Evolutionary conservation across 1,284 basidiomycete species (phyloP), one percentile per base, ranked within the genome.

Genomic region (Cryptococcus floricola): DNA sequence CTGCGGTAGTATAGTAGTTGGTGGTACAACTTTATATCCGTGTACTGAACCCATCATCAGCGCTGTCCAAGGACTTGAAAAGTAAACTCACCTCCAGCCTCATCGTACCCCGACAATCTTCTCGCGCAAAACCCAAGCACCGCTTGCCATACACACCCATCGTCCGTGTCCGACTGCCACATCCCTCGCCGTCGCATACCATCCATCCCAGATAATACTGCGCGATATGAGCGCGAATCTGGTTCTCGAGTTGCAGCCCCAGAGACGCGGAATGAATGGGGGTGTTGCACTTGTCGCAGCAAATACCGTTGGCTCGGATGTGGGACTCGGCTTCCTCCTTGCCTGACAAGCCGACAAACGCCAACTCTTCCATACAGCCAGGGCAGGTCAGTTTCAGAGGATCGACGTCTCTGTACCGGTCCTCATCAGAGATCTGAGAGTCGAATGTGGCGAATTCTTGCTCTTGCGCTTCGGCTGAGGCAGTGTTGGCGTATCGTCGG

Each of bases 151-250:
- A 96, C 0, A 98, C 91, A 43, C 89, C 82, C 86, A 96, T 92
- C 56, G 73, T 87, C 25, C 93, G 82, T n/a, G 93, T 93, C 19
- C 86, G 82, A 54, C 86, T 83, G 9, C 84, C 84, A 71, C 96
- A 99, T 2, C 86, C 87, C 31, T 84, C 80, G 62, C 97, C 95
- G 64, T 91, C 83, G 76, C 96, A 99, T 12, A 89, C 79, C 1
- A 84, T 87, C 88, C 89, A 93, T 6, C 86, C 86, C 65, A 95
- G 84, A 72, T 98, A 98, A 77, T 95, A 98, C 64, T 81, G 84
- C 4, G 80, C 78, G 52, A 99, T 88, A 63, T 84, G 84, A 1
- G 81, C 76, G 3, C 93, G 84, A 54, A 98, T 89, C 63, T 91
- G 87, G 0, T 83, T 78, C 72, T 98, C 93, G 18, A 98, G 82